A percentile compares a stretch with the other conserved stretches of the same genome.
Evolutionary conservation across 805 yeast genomes (phyloP).

Genomic region (Metschnikowia anglica): DNA sequence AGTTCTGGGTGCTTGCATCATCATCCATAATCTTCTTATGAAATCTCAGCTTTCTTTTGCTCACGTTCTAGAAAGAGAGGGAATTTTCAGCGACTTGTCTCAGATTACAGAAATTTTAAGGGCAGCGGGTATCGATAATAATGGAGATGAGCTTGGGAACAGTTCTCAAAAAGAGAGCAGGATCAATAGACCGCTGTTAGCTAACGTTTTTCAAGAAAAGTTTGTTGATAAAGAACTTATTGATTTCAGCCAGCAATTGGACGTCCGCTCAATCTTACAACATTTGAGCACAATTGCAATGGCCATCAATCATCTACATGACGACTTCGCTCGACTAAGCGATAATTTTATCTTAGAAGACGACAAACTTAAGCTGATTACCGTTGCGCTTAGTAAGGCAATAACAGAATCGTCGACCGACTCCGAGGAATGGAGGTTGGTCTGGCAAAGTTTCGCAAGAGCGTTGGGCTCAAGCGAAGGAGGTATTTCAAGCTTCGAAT

Average conservation of each 20-base stretch:
- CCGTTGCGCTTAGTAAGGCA: neutral
- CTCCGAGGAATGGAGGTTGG: slow-evolving; percentile 39
- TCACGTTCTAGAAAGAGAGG: slow-evolving; percentile 63
- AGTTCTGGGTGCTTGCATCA: slow-evolving; percentile 51
- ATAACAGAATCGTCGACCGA: neutral
- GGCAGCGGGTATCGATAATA: neutral
- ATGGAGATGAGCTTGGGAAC: neutral
- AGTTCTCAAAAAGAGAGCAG: neutral
- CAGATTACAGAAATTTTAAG: slow-evolving; percentile 1
- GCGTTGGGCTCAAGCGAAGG: slow-evolving; percentile 15
- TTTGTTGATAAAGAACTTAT: slow-evolving; percentile 33
- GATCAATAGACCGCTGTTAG: neutral
- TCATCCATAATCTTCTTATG: slow-evolving; percentile 45
- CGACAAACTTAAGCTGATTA: slow-evolving; percentile 3
- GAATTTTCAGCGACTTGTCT: slow-evolving; percentile 55
- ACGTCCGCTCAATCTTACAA: neutral
- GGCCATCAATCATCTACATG: slow-evolving; percentile 3
- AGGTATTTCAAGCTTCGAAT: slow-evolving; percentile 68
- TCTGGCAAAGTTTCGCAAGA: slow-evolving; percentile 27
- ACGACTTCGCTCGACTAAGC: slow-evolving; percentile 5
- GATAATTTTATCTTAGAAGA: slow-evolving; percentile 1
- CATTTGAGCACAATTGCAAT: neutral
- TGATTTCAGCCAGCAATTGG: slow-evolving; percentile 5
- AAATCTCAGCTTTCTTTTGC: slow-evolving; percentile 47
- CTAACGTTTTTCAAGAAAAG: slow-evolving; percentile 19